Base-by-base conservation (phyloP, 2,329 filamentous ascomycete genomes). In the Xylaria sp. region DNA sequence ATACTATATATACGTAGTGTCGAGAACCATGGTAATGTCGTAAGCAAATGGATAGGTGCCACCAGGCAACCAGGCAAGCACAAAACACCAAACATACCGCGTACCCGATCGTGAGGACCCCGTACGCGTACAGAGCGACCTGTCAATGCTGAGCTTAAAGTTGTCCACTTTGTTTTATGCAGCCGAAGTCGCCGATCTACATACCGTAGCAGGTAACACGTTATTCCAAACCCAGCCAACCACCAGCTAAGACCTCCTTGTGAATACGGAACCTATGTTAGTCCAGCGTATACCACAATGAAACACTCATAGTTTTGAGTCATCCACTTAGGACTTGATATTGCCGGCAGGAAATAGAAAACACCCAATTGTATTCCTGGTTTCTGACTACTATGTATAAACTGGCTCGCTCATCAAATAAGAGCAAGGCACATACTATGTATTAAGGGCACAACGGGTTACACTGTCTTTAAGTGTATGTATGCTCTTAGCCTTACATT, bases 261-360 rank as follows among this genome's bases (percentile, higher is more conserved):
- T 40, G 32, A 50, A 37, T 13, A 25, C 27, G 62, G 16, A 21
- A 53, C 44, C n/a, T 58, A 58, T 47, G 10, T 21, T 21, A 18
- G 44, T 47, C 61, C 66, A 51, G 69, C 62, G 57, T 69, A 35
- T 35, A 10, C 32, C 10, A 69, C 61, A 74, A 72, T 75, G 72
- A 75, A 74, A 75, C 73, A 71, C 69, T 73, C 72, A 68, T 67
- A 71, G 71, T 69, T 63, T 63, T 70, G 68, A 69, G 66, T 66
- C 50, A 40, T 32, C 42, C 29, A 27, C 18, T 54, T 37, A 55
- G 51, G 51, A 55, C n/a, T 55, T 35, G 51, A 29, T 37, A 37
- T 54, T 54, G 51, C 29, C 3, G 3, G 29, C 16, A 54, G 29
- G 10, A n/a, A 9, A 1, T 47, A 47, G n/a, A 16, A 44, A 8